A percentile compares a stretch with the other conserved stretches of the same genome.
Conservation (phyloP, 2,329 filamentous ascomycete species). For the Penicillium oxalicum region DNA sequence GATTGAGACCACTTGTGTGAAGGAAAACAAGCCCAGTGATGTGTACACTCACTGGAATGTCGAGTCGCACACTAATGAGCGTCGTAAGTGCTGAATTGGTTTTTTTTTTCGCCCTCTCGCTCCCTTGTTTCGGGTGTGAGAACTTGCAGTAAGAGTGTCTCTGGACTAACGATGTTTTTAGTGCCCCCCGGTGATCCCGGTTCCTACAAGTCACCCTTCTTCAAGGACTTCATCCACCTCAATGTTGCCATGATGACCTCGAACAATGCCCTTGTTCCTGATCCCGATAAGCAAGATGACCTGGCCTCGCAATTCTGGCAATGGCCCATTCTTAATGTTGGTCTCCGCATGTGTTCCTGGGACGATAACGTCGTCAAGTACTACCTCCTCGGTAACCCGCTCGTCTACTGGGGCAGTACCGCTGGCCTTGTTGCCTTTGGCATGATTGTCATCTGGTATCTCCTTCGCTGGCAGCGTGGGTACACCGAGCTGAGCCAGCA, state of each 20-base stretch:
- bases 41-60: conserved; percentile 99
- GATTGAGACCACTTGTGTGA: conserved; percentile 93
- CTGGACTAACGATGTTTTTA: conserved; percentile 33
- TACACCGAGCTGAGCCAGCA: conserved; percentile 71
- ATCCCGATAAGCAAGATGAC: conserved; percentile 98
- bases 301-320: conserved; percentile 97
- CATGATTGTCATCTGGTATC: conserved; percentile 72
- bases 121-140: no score
- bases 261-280: conserved; percentile 95
- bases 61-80: conserved; percentile 89
- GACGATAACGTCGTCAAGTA: conserved; percentile 94
- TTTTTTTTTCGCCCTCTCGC: not conserved
- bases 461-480: conserved; percentile 91
- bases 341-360: conserved; percentile 98
- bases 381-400: conserved; percentile 93
- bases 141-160: not conserved
- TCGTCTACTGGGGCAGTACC: conserved; percentile 93
- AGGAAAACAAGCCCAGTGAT: conserved; percentile 86
- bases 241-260: conserved; percentile 99
- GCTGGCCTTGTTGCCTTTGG: conserved; percentile 67
- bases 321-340: conserved; percentile 93
- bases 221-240: conserved; percentile 94
- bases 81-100: conserved; percentile 56
- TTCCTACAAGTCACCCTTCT: conserved; percentile 92
- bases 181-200: conserved; percentile 84